phyloP scores from a whole-genome alignment of 2,329 filamentous ascomycete species.

The Nemania diffusa region DNA sequence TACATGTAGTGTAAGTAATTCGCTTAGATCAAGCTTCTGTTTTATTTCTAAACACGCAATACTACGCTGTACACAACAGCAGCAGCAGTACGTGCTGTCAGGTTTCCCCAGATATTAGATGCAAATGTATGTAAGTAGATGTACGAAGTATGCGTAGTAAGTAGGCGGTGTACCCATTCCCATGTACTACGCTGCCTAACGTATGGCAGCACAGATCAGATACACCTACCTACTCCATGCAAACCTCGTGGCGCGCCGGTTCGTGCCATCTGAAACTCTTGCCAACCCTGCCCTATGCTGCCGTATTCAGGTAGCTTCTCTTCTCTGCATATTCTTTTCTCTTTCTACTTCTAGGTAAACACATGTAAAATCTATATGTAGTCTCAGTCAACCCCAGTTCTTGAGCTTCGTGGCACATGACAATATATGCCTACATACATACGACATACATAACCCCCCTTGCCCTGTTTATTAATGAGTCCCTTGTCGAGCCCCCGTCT shows the following conservation, averaged over 20 bases:
- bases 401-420: neutral
- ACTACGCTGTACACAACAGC: neutral
- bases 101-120: slow-evolving; percentile 4
- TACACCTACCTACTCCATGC: slow-evolving; percentile 5
- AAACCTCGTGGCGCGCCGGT: slow-evolving; percentile 23
- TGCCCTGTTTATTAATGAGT: neutral
- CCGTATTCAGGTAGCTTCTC: neutral
- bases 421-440: neutral
- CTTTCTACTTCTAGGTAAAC: neutral
- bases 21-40: slow-evolving; percentile 1
- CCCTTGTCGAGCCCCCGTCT: neutral
- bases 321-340: slow-evolving; percentile 4
- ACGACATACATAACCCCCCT: neutral
- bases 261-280: slow-evolving; percentile 19
- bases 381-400: neutral
- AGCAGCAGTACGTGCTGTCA: neutral
- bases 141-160: too few species aligned
- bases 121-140: neutral
- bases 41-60: neutral
- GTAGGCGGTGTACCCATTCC: neutral
- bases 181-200: neutral
- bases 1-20: slow-evolving; percentile 7
- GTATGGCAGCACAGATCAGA: neutral
- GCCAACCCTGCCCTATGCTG: neutral
- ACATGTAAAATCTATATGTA: slow-evolving; percentile 1